These are phyloP conservation scores for Lipomyces spencermartinsiae DNA, from an alignment of 805 yeast species.

Conservation along the genomic window DNA sequence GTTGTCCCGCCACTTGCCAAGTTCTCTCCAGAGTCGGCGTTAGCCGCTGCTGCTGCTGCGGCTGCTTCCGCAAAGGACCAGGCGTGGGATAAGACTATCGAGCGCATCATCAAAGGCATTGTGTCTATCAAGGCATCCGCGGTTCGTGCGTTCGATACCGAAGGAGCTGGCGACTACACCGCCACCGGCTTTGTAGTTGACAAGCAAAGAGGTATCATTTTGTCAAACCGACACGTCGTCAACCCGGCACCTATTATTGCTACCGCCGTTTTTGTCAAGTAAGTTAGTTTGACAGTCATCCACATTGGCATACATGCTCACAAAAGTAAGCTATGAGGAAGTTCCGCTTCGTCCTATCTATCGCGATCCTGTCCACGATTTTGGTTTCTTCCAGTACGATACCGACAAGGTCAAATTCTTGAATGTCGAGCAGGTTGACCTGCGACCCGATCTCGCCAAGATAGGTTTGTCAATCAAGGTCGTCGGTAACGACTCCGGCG, in stretches of 20 bases:
- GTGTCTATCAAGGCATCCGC: conserved; percentile 37
- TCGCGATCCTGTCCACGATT: conserved; percentile 38
- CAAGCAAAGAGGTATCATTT: conserved; percentile 33
- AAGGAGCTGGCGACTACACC: conserved; percentile 35
- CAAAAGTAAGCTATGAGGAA: conserved; percentile 30
- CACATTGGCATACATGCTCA: not conserved
- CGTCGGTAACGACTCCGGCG: conserved; percentile 38
- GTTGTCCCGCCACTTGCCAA: conserved; percentile 2
- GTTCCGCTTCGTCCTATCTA: conserved; percentile 36
- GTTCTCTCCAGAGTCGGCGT: conserved; percentile 4
- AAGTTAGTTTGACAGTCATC: not conserved
- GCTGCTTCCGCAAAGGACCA: conserved; percentile 19
- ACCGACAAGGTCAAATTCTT: conserved; percentile 32
- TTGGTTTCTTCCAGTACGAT: conserved; percentile 37
- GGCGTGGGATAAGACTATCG: conserved; percentile 37
- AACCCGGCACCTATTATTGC: conserved; percentile 37
- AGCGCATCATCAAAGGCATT: conserved; percentile 35
- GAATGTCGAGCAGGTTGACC: conserved; percentile 35
- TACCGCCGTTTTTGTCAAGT: conserved; percentile 37
- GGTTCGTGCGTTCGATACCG: conserved; percentile 37
- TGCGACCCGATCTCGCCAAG: conserved; percentile 35
- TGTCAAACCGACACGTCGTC: conserved; percentile 38
- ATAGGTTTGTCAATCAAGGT: conserved; percentile 36
- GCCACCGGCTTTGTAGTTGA: conserved; percentile 39
- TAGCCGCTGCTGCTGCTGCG: conserved; percentile 12